These are phyloP conservation scores for Xylaria nigripes DNA, from an alignment of 495 filamentous ascomycete species.

Conservation along the genomic window DNA sequence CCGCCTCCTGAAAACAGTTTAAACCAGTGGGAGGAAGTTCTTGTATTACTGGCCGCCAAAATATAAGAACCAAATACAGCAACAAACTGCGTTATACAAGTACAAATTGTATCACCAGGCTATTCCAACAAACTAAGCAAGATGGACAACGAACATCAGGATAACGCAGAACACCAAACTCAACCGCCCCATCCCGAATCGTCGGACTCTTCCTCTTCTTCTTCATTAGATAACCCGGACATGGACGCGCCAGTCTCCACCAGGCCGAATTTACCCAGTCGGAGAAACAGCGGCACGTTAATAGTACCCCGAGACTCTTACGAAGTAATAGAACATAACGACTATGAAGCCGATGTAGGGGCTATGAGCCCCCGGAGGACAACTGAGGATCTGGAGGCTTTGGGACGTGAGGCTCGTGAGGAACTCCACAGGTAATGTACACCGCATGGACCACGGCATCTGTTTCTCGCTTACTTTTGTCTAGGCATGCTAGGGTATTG, in stretches of 20 bases:
- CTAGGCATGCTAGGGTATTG: constrained; percentile 75
- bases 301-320: constrained; percentile 68
- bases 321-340: constrained; percentile 50
- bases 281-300: constrained; percentile 72
- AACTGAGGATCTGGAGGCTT: constrained; percentile 75
- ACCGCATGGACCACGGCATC: constrained; percentile 38
- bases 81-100: no score
- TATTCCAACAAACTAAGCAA: constrained; percentile 13
- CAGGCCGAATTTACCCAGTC: constrained; percentile 46
- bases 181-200: constrained; percentile 24
- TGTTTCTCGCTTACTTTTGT: constrained; percentile 17
- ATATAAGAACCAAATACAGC: neutral
- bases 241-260: constrained; percentile 40
- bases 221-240: constrained; percentile 28
- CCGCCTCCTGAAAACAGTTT: neutral
- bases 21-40: neutral
- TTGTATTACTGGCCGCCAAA: neutral
- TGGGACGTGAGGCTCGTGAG: constrained; percentile 68
- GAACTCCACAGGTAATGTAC: constrained; percentile 49
- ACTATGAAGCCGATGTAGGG: constrained; percentile 73
- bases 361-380: constrained; percentile 92
- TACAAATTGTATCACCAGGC: constrained; percentile 12
- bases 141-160: constrained; percentile 18
- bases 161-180: neutral
- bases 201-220: constrained; percentile 34